These are phyloP conservation scores for Pseudogymnoascus sp. DNA, from an alignment of 2,329 filamentous ascomycete species.

Conservation along the genomic window DNA sequence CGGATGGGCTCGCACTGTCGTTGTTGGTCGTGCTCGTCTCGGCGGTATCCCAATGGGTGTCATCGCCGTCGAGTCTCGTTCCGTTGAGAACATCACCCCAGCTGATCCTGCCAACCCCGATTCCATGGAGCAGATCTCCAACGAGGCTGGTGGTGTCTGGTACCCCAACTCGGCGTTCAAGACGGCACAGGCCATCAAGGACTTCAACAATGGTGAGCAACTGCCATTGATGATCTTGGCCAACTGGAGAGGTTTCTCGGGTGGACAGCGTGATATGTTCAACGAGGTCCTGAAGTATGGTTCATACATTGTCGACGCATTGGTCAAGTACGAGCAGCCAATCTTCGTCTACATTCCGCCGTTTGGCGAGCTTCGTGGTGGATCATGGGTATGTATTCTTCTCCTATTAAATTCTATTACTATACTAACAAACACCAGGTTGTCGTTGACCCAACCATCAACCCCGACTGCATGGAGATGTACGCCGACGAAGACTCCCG, in stretches of 20 bases:
- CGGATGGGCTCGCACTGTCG: conserved; percentile 94
- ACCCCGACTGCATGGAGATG: conserved; percentile 97
- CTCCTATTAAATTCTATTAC: conserved; percentile 2
- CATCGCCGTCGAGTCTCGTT: conserved; percentile 90
- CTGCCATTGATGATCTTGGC: conserved; percentile 97
- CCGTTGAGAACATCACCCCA: conserved; percentile 92
- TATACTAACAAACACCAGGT: conserved; percentile 44
- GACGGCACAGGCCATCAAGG: conserved; percentile 95
- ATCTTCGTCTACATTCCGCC: conserved; percentile 99
- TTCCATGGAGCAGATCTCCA: conserved; percentile 89
- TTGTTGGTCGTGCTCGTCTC: conserved; percentile 90
- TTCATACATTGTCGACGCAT: conserved; percentile 95
- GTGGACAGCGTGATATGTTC: conserved; percentile 99
- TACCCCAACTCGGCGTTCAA: conserved; percentile 99
- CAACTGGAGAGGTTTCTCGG: conserved; percentile 99
- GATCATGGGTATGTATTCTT: conserved; percentile 65
- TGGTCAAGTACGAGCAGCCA: conserved; percentile 97
- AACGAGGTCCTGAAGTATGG: conserved; percentile 99
- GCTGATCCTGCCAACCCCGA: conserved; percentile 97
- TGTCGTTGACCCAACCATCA: conserved; percentile 97
- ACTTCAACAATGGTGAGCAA: conserved; percentile 99
- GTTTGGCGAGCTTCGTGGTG: conserved; percentile 91
- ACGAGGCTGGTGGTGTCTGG: conserved; percentile 97
- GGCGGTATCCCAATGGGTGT: conserved; percentile 98
- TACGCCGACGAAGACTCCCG: conserved; percentile 93